Conservation (phyloP, 2,329 filamentous ascomycete genomes). For the Septoria petroselini region DNA sequence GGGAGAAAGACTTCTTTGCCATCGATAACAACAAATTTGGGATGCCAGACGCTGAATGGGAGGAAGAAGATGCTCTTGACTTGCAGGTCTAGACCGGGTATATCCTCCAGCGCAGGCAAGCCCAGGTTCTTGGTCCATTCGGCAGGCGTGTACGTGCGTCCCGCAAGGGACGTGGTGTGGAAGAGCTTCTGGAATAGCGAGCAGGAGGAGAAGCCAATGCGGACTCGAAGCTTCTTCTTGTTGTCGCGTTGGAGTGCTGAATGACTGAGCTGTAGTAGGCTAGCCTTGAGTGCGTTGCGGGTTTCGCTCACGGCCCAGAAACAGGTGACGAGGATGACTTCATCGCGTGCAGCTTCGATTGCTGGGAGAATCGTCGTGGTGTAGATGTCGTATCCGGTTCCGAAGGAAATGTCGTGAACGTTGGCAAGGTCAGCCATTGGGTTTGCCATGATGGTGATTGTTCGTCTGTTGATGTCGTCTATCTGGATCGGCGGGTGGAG, state of each 20-base stretch:
- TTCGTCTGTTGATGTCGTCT: too few relatives aligned
- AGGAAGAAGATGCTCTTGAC: conserved; percentile 77
- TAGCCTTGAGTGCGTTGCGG: conserved; percentile 55
- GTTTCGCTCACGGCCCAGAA: conserved; percentile 72
- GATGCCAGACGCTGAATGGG: conserved; percentile 83
- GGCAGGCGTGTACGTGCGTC: conserved; percentile 58
- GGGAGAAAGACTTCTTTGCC: conserved; percentile 64
- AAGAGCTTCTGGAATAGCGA: conserved; percentile 71
- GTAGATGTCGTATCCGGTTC: conserved; percentile 47
- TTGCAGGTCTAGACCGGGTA: conserved; percentile 62
- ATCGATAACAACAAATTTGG: conserved; percentile 77
- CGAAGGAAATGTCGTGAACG: conserved; percentile 41
- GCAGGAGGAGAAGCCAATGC: conserved; percentile 72
- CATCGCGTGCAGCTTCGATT: conserved; percentile 58
- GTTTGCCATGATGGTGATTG: not conserved
- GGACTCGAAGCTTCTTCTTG: conserved; percentile 55
- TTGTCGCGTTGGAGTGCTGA: conserved; percentile 36
- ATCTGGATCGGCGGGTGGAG: too few relatives aligned
- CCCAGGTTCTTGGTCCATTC: conserved; percentile 62
- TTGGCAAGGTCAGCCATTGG: conserved; percentile 24
- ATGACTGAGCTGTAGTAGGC: conserved; percentile 59
- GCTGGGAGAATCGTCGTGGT: conserved; percentile 54
- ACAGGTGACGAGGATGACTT: conserved; percentile 75
- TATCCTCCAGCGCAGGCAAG: conserved; percentile 56
- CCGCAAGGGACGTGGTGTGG: conserved; percentile 62